Base-by-base conservation (phyloP, 1,284 basidiomycete genomes). In the Porogramme epimiltina region DNA sequence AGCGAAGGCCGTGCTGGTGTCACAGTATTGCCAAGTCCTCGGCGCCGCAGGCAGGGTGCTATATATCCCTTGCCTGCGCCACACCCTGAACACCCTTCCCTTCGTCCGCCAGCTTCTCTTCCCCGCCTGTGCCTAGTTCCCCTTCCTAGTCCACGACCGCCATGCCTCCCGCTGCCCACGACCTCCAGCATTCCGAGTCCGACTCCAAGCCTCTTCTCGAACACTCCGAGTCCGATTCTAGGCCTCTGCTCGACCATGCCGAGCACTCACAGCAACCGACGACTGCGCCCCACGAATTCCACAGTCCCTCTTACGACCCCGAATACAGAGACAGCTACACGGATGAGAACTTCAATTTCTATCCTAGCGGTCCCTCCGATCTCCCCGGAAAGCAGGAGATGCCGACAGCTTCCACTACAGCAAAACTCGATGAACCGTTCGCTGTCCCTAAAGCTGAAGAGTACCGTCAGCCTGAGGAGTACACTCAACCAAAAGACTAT, bases 301-400 rank as follows among this genome's bases (percentile, higher is more conserved):
- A 54, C 16, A 49, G 53, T 37, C 47, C 57, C 10, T 39, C 40
- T 36, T 57, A 60, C 19, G 49, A 60, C 31, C 55, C 53, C 18
- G 53, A 58, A 4, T 51, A 60, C 38, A 47, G 52, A 15, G 57
- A 52, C 48, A 60, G 52, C 50, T 60, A 60, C 47, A 56, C 55
- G 24, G 58, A 60, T 38, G 58, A 60, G 46, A 43, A 55, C 55
- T 51, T 54, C 51, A 58, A 58, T 33, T 51, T 54, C 54, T 55
- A 60, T 25, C 55, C 58, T 4, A 58, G 53, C 36, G 54, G 57
- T 8, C 57, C 57, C 18, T 56, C 57, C 23, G 51, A 56, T n/a
- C 34, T 37, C 5, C 34, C 34, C 16, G 16, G 5, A 5, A 9
- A 13, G 6, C 34, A 37, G 16, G 13, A 10, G 13, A n/a, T 9